These are phyloP conservation scores for Piper longum DNA, from an alignment of 164 flowering plant species.

Conservation along the genomic window DNA sequence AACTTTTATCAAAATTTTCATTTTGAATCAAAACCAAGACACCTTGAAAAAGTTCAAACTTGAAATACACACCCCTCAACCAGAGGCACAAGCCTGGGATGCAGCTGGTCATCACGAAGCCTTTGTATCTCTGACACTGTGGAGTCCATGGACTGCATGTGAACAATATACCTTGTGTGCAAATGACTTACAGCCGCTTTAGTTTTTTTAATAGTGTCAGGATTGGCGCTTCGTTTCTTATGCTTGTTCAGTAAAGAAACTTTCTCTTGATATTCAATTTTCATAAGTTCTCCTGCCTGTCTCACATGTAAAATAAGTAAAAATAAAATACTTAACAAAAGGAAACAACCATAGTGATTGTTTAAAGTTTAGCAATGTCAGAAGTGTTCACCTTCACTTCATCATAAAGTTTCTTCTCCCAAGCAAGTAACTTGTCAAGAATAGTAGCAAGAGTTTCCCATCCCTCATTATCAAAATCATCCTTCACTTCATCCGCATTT, in stretches of 20 bases:
- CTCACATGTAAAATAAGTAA: neutral
- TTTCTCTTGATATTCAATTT: slow-evolving; percentile 75
- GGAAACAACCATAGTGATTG: neutral
- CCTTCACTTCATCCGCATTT: slow-evolving; percentile 37
- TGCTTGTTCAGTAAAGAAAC: slow-evolving; percentile 59
- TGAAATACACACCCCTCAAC: slow-evolving; percentile 56
- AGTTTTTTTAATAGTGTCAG: slow-evolving; percentile 70
- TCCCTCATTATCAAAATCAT: slow-evolving; percentile 51
- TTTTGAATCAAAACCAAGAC: too few relatives aligned
- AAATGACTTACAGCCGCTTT: slow-evolving; percentile 95
- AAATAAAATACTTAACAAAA: neutral
- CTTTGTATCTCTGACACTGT: slow-evolving; percentile 71
- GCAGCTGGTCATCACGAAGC: slow-evolving; percentile 65
- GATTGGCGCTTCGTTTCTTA: slow-evolving; percentile 46
- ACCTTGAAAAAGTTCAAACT: too few relatives aligned
- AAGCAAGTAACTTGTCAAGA: slow-evolving; percentile 84
- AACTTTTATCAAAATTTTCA: too few relatives aligned
- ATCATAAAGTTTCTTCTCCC: slow-evolving; percentile 94
- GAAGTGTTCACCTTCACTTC: slow-evolving; percentile 70
- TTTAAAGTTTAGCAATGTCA: neutral
- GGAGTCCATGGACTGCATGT: slow-evolving; percentile 90
- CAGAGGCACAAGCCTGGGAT: slow-evolving; percentile 66
- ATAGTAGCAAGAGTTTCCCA: slow-evolving; percentile 81
- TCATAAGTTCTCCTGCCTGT: slow-evolving; percentile 87
- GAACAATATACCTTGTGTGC: slow-evolving; percentile 84